Evolutionary conservation across 1,284 basidiomycete genomes (phyloP).

Genomic region (Ceratobasidium sp.): DNA sequence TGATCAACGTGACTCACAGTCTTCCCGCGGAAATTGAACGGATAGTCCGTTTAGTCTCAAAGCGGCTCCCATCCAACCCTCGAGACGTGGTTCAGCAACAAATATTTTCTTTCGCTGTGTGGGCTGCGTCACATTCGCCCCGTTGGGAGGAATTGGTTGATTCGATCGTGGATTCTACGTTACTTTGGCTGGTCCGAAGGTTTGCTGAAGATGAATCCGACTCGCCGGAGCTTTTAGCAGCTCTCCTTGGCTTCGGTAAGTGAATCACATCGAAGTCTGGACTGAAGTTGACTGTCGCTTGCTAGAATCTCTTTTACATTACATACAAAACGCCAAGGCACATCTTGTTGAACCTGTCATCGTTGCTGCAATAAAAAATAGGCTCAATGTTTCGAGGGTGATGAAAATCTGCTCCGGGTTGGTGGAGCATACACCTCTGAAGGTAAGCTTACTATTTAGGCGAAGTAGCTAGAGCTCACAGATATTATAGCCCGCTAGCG

Average conservation of each 20-base stretch:
- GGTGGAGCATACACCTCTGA: conserved; percentile 66
- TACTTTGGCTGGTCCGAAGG: conserved; percentile 57
- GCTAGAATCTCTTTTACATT: conserved; percentile 45
- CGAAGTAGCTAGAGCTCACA: conserved; percentile 4
- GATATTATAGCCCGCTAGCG: conserved; percentile 65
- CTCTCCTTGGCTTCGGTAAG: conserved; percentile 49
- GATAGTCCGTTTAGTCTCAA: conserved; percentile 2
- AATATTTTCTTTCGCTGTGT: conserved; percentile 61
- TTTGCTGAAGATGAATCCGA: conserved; percentile 58
- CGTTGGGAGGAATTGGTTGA: conserved; percentile 41
- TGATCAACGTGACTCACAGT: background rate
- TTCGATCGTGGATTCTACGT: conserved; percentile 46
- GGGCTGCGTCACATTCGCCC: conserved; percentile 6
- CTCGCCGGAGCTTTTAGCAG: conserved; percentile 23
- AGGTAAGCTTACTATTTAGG: conserved; percentile 63
- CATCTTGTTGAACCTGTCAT: conserved; percentile 83
- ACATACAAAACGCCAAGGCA: conserved; percentile 62
- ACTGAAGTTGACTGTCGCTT: background rate
- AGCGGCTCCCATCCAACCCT: conserved; percentile 29
- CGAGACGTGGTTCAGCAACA: conserved; percentile 14
- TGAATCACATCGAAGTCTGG: background rate
- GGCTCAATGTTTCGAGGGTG: conserved; percentile 64
- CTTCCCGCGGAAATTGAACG: background rate
- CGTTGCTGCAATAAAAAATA: conserved; percentile 73
- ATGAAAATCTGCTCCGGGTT: conserved; percentile 68